Percentiles rank a stretch among this genome's conserved stretches.
phyloP scores from a whole-genome alignment of 768 basidiomycete species.

The Steccherinum ochraceum region DNA sequence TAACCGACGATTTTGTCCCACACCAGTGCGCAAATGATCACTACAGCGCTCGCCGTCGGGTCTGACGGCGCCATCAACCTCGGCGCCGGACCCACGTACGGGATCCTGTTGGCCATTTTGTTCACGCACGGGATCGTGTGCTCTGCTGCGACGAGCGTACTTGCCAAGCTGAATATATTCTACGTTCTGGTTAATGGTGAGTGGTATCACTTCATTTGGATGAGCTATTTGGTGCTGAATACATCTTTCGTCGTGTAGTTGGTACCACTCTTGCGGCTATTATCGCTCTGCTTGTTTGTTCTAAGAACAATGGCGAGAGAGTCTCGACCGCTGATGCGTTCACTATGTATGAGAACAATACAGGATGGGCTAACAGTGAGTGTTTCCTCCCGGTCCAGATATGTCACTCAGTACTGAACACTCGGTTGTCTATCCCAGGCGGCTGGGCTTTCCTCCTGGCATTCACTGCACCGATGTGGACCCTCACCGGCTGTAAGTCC shows the following conservation, averaged over 20 bases:
- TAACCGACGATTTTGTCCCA: too few relatives aligned
- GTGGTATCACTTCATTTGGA: constrained; percentile 13
- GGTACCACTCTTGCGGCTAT: constrained; percentile 63
- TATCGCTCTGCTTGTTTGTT: constrained; percentile 48
- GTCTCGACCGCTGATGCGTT: constrained; percentile 69
- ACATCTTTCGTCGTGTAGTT: constrained; percentile 29
- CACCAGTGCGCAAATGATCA: constrained; percentile 74
- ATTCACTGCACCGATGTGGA: constrained; percentile 77
- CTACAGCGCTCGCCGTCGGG: constrained; percentile 58
- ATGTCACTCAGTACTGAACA: too few relatives aligned
- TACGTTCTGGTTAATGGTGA: constrained; percentile 62
- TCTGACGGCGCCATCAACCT: constrained; percentile 47
- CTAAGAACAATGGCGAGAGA: constrained; percentile 38
- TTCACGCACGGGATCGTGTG: constrained; percentile 66
- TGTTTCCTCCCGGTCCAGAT: not conserved
- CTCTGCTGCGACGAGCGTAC: constrained; percentile 57
- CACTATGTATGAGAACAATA: constrained; percentile 64
- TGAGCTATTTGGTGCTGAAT: not conserved
- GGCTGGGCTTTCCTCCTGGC: constrained; percentile 71
- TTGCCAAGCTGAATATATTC: constrained; percentile 64
- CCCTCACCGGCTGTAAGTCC: constrained; percentile 63
- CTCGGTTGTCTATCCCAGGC: constrained; percentile 29
- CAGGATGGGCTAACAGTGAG: constrained; percentile 60
- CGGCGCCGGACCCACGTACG: constrained; percentile 58
- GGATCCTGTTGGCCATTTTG: constrained; percentile 58